A percentile compares a stretch with the other conserved stretches of the same genome.
Conservation (phyloP, 2,329 filamentous ascomycete species). For the Chaetomium sp. region DNA sequence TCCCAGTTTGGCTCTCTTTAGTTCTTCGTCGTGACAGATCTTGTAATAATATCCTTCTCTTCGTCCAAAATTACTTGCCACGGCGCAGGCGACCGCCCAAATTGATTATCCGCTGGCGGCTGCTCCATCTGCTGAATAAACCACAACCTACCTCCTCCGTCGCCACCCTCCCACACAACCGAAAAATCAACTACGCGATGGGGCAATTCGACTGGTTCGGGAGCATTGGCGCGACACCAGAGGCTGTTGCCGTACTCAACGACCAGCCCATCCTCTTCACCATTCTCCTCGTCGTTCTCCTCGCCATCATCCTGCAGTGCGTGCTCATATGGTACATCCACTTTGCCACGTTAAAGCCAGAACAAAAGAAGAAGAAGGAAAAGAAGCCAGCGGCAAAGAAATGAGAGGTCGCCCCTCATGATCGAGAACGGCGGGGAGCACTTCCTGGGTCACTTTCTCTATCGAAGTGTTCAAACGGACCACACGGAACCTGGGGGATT, state of each 20-base stretch:
- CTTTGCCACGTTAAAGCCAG: slow-evolving; percentile 61
- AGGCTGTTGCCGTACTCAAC: slow-evolving; percentile 62
- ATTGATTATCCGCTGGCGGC: slow-evolving; percentile 13
- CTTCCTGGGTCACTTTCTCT: background rate
- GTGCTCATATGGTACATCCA: slow-evolving; percentile 61
- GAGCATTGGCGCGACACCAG: slow-evolving; percentile 58
- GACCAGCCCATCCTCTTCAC: slow-evolving; percentile 63
- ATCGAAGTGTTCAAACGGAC: background rate
- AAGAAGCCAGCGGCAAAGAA: slow-evolving; percentile 43
- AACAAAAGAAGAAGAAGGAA: slow-evolving; percentile 59
- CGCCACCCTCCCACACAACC: slow-evolving; percentile 1
- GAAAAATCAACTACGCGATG: slow-evolving; percentile 38
- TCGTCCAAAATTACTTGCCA: slow-evolving; percentile 12
- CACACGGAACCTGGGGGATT: background rate
- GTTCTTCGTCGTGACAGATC: background rate
- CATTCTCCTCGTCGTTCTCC: slow-evolving; percentile 57
- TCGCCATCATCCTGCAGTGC: slow-evolving; percentile 51
- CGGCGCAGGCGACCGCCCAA: slow-evolving; percentile 24
- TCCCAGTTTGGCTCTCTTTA: slow-evolving; percentile 3
- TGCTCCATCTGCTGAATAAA: background rate
- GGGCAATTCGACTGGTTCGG: slow-evolving; percentile 60
- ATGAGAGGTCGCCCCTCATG: slow-evolving; percentile 4
- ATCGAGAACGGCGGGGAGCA: background rate
- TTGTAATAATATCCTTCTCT: slow-evolving; percentile 16
- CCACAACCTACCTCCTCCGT: background rate